phyloP scores from a whole-genome alignment of 2,329 filamentous ascomycete species.

The Coniochaeta pulveracea region DNA sequence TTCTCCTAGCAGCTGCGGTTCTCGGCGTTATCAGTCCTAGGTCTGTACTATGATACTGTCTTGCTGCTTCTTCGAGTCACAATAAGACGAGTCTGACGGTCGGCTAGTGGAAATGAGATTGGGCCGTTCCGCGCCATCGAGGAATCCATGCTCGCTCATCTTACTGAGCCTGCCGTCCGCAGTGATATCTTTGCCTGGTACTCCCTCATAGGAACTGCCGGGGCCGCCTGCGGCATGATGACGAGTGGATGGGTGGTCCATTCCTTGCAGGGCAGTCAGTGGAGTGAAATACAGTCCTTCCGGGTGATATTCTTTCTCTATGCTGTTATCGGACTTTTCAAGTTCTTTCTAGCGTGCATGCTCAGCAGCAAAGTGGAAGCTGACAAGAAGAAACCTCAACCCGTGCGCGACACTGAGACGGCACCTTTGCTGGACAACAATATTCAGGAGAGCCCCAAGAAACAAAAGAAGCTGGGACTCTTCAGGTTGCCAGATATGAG shows the following conservation, averaged over 20 bases:
- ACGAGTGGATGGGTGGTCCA: slow-evolving; percentile 48
- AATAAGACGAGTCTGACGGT: slow-evolving; percentile 1
- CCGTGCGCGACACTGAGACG: not conserved
- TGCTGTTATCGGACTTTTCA: slow-evolving; percentile 42
- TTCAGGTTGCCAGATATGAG: slow-evolving; percentile 50
- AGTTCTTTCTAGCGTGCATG: slow-evolving; percentile 37
- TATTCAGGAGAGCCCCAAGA: not conserved
- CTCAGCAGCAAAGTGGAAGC: slow-evolving; percentile 26
- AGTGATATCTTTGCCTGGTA: slow-evolving; percentile 54
- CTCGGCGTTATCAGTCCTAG: slow-evolving; percentile 49
- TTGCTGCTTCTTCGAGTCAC: no score
- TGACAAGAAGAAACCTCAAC: slow-evolving; percentile 12
- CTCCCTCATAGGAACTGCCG: slow-evolving; percentile 43
- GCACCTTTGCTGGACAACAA: not conserved
- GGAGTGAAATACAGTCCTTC: slow-evolving; percentile 36
- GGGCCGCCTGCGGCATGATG: slow-evolving; percentile 48
- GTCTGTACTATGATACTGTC: no score
- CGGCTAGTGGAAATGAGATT: slow-evolving; percentile 47
- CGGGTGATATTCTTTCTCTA: slow-evolving; percentile 46
- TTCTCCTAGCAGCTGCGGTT: slow-evolving; percentile 44
- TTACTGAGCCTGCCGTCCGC: slow-evolving; percentile 31
- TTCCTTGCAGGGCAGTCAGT: slow-evolving; percentile 29
- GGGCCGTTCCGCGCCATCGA: slow-evolving; percentile 52
- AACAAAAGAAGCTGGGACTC: slow-evolving; percentile 6
- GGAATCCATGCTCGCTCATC: slow-evolving; percentile 47